These are phyloP conservation scores for Quercus glauca DNA, from an alignment of 306 rosid genomes.

Conservation along the genomic window DNA sequence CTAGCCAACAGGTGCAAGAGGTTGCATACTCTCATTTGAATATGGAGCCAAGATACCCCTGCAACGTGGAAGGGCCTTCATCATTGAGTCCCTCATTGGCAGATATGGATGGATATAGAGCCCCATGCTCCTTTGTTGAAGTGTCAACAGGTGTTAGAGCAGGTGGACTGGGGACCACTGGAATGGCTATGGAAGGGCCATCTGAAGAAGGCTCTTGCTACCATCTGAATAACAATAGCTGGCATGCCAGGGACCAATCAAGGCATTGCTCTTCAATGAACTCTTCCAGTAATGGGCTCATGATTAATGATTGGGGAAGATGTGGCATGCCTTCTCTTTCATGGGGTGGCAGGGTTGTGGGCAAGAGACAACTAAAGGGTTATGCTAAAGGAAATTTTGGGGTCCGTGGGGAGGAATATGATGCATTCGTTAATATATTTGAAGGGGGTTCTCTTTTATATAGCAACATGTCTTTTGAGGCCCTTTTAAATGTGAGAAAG, in stretches of 20 bases:
- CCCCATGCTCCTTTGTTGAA: constrained; percentile 56
- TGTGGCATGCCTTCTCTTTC: constrained; percentile 66
- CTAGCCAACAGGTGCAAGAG: constrained; percentile 55
- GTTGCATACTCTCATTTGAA: constrained; percentile 47
- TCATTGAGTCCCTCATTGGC: constrained; percentile 45
- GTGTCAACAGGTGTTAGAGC: constrained; percentile 56
- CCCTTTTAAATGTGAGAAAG: constrained; percentile 82
- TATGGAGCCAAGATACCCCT: constrained; percentile 53
- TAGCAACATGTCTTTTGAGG: constrained; percentile 95
- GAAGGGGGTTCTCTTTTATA: constrained; percentile 94
- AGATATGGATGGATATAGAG: constrained; percentile 44
- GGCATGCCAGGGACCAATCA: constrained; percentile 67
- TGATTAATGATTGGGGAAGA: constrained; percentile 83
- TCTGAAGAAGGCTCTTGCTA: constrained; percentile 80
- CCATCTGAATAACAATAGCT: constrained; percentile 60
- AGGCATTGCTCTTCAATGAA: constrained; percentile 61
- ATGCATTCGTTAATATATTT: constrained; percentile 77
- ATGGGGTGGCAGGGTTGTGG: constrained; percentile 85
- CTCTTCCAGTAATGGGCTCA: constrained; percentile 59
- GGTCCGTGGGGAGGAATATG: constrained; percentile 70
- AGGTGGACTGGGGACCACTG: constrained; percentile 49
- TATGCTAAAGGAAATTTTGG: constrained; percentile 55
- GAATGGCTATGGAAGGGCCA: constrained; percentile 83
- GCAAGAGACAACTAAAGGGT: constrained; percentile 73
- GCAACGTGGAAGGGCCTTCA: constrained; percentile 70